Evolutionary conservation across 2,329 filamentous ascomycete species (phyloP), one percentile per base, ranked within the genome.

Genomic region (Arthrobotrys conoides): DNA sequence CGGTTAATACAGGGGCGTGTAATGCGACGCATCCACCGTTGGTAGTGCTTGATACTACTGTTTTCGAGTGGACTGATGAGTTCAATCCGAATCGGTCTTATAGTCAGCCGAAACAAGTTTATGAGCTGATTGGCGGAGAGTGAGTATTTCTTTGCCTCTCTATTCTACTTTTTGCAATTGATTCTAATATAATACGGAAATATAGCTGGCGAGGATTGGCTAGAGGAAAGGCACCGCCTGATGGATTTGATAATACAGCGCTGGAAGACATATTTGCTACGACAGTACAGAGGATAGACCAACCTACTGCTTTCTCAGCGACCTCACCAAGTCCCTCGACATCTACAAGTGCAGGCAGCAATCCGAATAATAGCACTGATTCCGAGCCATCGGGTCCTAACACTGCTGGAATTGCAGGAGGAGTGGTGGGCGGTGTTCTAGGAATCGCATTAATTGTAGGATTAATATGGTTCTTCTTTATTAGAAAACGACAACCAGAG

Each of bases 1-100:
- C 46, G 24, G 75, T 78, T 53, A 78, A 78, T 41, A 64, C 68
- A n/a, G 64, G 63, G 6, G 46, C 41, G 1, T 78, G 75, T 20
- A 78, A 78, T 63, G 30, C 55, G 53, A 78, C 75, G 38, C 75
- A 78, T 59, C 75, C 75, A 41, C 75, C 75, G 36, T 24, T 78
- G 33, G 30, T 78, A 22, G 75, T 78, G 63, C 68, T 78, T 4
- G 75, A 78, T 69, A 78, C 75, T 8, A 78, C 68, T n/a, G 68
- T 36, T 10, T 78, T 72, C 20, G 33, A 69, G 68, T 78, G 75
- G 75, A 59, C 49, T 24, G 68, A 72, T 12, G 30, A 48, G 33
- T 72, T 78, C 14, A 78, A 78, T 65, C 75, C 75, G 24, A 72
- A 78, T 33, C 41, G 63, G 48, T 68, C 68, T 14, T 78, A 78